These are phyloP conservation scores for Alternaria dauci DNA, from an alignment of 2,329 filamentous ascomycete genomes.

Conservation along the genomic window DNA sequence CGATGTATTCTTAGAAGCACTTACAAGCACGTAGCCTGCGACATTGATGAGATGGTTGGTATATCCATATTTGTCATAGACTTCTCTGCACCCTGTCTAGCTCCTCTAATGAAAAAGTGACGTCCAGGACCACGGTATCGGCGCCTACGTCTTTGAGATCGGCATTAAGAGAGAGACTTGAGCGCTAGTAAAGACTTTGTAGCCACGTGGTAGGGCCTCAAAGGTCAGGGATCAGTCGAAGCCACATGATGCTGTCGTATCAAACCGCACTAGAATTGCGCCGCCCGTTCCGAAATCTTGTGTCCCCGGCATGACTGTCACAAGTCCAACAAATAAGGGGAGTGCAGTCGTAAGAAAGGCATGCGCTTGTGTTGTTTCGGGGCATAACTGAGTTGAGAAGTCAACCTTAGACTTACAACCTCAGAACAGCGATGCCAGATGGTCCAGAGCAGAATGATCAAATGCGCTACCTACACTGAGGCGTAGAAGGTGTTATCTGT, in stretches of 20 bases:
- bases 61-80: constrained; percentile 51
- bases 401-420: background rate
- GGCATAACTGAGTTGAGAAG: background rate
- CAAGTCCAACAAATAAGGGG: background rate
- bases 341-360: background rate
- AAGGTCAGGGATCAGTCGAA: constrained; percentile 58
- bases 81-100: constrained; percentile 50
- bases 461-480: background rate
- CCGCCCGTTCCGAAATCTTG: background rate
- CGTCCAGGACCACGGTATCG: constrained; percentile 52
- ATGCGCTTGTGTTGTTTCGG: background rate
- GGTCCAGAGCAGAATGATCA: background rate
- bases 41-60: constrained; percentile 60
- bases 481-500: background rate
- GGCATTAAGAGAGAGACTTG: constrained; percentile 51
- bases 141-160: constrained; percentile 49
- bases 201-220: constrained; percentile 54
- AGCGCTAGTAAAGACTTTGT: constrained; percentile 60
- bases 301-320: background rate
- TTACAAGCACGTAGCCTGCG: constrained; percentile 56
- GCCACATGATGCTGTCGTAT: constrained; percentile 59
- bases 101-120: constrained; percentile 48
- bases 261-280: constrained; percentile 54
- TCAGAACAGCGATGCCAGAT: background rate
- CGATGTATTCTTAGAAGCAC: constrained; percentile 58